Evolutionary conservation across 179 eudicot species (phyloP), one percentile per base, ranked within the genome.

Genomic region (Amaranthus tricolor): DNA sequence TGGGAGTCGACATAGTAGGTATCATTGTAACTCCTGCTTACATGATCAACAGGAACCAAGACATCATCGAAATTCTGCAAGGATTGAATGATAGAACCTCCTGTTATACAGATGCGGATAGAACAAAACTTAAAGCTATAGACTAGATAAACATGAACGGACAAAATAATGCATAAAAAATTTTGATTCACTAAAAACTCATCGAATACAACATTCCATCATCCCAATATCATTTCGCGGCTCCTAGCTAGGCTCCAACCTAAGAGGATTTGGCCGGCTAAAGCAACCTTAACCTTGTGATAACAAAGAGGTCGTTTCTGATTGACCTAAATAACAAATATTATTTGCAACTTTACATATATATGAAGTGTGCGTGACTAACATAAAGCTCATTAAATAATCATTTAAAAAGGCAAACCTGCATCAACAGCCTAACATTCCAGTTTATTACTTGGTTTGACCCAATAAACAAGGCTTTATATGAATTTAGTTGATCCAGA

Each of bases 41-140:
- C 96, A 79, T 95, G 98, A 84, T 93, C 98, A 81, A 90, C 89
- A 70, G 98, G 98, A 68, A 93, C 98, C 87, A 93, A 87, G 66
- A 93, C 98, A 82, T 95, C 99, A 77, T 95, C 99, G 85, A 95
- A 95, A 83, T 95, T 95, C 99, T 95, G 94, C 88, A 90, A 73
- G 84, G 77, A 78, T 77, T 68, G 59, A 40, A 75, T 62, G 40
- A 31, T 31, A 31, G 40, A 31, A 31, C 40, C 44, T 69, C 44
- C 53, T 5, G 49, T 69, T 53, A 69, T 13, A 77, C 4, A 58
- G 78, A 66, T 72, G 45, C 61, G 66, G 2, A 63, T 31, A 31
- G 11, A 17, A 6, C 62, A 43, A 71, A 71, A 44, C 68, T 58
- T 66, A 45, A 78, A 53, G 50, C 43, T 47, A 31, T 5, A 53